These are phyloP conservation scores for Pisolithus tinctorius DNA, from an alignment of 768 basidiomycete genomes.

Conservation along the genomic window DNA sequence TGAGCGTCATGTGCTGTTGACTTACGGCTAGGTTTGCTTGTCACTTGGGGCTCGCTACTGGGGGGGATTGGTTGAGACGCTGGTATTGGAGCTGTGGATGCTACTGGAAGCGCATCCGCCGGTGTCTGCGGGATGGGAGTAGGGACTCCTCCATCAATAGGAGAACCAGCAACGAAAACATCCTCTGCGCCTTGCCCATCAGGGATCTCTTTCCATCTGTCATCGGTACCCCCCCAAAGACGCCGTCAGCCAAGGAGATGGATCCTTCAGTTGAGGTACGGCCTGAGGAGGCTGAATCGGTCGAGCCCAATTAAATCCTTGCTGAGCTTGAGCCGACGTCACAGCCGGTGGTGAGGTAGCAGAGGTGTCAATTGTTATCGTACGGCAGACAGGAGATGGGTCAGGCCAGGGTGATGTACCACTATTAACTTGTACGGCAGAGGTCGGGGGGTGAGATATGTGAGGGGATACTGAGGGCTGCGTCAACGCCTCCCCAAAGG, in stretches of 20 bases:
- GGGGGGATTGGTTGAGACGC: slow-evolving; percentile 5
- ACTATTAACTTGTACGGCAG: slow-evolving; percentile 16
- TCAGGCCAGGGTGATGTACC: slow-evolving; percentile 18
- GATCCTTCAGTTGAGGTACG: slow-evolving; percentile 26
- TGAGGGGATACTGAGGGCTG: slow-evolving; percentile 12
- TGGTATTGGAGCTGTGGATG: neutral
- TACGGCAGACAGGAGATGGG: slow-evolving; percentile 2
- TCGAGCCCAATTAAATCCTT: slow-evolving; percentile 34
- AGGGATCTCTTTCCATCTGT: too few species aligned
- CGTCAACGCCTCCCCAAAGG: slow-evolving; percentile 17
- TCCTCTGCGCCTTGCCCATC: too few species aligned
- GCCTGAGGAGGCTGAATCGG: slow-evolving; percentile 13
- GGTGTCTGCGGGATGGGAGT: too few species aligned
- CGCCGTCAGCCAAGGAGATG: slow-evolving; percentile 51
- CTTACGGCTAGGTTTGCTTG: slow-evolving; percentile 22
- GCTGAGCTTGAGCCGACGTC: slow-evolving; percentile 19
- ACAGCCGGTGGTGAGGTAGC: slow-evolving; percentile 12
- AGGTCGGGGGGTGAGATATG: slow-evolving; percentile 14
- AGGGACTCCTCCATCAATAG: too few species aligned
- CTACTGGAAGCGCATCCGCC: slow-evolving; percentile 7
- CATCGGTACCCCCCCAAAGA: slow-evolving; percentile 40
- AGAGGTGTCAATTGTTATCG: slow-evolving; percentile 15
- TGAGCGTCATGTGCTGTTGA: slow-evolving; percentile 21
- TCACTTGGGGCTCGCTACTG: slow-evolving; percentile 11
- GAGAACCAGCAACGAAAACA: too few species aligned